phyloP scores from a whole-genome alignment of 371 early-diverging fungal genomes.

The Lichtheimia ornata region DNA sequence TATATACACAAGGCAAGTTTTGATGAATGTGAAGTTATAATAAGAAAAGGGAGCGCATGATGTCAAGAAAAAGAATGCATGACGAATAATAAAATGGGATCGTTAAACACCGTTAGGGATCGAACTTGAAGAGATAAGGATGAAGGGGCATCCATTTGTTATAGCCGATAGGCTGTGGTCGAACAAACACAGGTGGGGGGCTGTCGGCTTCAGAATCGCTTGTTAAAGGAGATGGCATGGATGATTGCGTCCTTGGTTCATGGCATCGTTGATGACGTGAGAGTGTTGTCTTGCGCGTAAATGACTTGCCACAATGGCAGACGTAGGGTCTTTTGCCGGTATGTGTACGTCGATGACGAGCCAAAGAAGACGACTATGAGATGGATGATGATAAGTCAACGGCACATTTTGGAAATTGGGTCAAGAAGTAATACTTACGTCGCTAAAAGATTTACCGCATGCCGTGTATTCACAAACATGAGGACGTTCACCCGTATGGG shows the following conservation, averaged over 20 bases:
- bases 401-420: too few species aligned
- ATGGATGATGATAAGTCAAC: neutral
- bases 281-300: slow-evolving; percentile 68
- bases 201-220: neutral
- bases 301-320: slow-evolving; percentile 58
- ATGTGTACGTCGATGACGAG: slow-evolving; percentile 50
- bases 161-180: slow-evolving; percentile 8
- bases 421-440: slow-evolving; percentile 31
- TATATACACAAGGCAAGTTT: too few species aligned
- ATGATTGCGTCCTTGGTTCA: slow-evolving; percentile 5
- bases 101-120: neutral
- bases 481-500: slow-evolving; percentile 82
- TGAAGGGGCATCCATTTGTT: slow-evolving; percentile 6
- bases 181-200: slow-evolving; percentile 7
- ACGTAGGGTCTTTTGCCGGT: slow-evolving; percentile 47
- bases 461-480: slow-evolving; percentile 65
- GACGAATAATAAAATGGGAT: too few species aligned
- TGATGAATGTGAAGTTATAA: too few species aligned
- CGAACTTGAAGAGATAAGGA: slow-evolving; percentile 1
- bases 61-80: too few species aligned
- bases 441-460: slow-evolving; percentile 64
- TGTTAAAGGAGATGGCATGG: slow-evolving; percentile 7
- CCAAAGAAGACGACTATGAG: slow-evolving; percentile 48
- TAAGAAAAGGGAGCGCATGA: too few species aligned
- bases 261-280: slow-evolving; percentile 59